Base-by-base conservation (phyloP, 2,329 filamentous ascomycete species). In the Diaporthe ilicicola region DNA sequence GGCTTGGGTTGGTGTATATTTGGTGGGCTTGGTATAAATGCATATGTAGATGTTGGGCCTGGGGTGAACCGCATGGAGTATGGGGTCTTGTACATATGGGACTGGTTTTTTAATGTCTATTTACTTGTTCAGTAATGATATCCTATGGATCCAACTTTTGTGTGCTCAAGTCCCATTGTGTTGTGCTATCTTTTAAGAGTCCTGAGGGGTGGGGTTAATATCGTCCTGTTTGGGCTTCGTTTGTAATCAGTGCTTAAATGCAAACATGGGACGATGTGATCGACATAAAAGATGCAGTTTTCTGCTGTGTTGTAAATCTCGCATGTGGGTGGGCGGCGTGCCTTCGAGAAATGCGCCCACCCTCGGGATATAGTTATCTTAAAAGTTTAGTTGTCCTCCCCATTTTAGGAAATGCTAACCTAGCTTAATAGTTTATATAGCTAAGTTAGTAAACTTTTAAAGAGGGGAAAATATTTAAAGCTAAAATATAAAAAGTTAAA, bases 31-130 rank as follows among this genome's bases (percentile, higher is more conserved):
- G 32, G 53, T 59, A 51, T 59, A 42, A 59, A 68, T 13, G 27
- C n/a, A 15, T 37, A 62, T 37, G 50, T 64, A 64, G 44, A 64
- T 50, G 5, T 64, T 37, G 4, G 29, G 44, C 59, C 13, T 19
- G 32, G 32, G 59, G 44, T 64, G 24, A 24, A 37, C 13, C 13
- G 44, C 59, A 50, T 27, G 59, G 59, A 37, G 59, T 64, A 64
- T 9, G 44, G 59, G 54, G 24, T 24, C 29, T 37, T 64, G 59
- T 48, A 64, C 15, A 34, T 64, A 50, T 50, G 44, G 59, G 59
- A 50, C 29, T 50, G 29, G 24, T 24, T 24, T 50, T n/a, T 44
- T 64, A 64, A 64, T 64, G 44, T 64, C n/a, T 64, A 64, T 64
- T 64, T 64, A 64, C 29, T 37, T 64, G 44, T 64, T 37, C 29